Evolutionary conservation across 2,329 filamentous ascomycete genomes (phyloP).

Genomic region (Penicillium olsonii): DNA sequence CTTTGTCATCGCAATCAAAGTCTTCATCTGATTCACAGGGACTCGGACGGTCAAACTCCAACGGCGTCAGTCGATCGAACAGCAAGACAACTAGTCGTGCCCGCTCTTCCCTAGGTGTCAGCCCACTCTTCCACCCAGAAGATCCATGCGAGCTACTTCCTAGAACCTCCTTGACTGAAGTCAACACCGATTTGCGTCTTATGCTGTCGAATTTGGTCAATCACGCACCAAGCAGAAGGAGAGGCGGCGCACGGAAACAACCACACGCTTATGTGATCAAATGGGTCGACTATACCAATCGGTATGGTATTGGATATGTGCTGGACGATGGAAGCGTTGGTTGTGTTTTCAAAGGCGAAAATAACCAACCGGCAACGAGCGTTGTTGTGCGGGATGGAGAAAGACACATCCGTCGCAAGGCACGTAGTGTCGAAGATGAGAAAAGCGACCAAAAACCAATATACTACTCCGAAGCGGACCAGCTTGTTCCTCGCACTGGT

Average conservation of each 20-base stretch:
- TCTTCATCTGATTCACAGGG: constrained; percentile 18
- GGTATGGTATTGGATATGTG: constrained; percentile 54
- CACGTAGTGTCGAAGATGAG: constrained; percentile 38
- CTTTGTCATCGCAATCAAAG: constrained; percentile 11
- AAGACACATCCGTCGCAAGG: constrained; percentile 48
- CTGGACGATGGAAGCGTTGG: constrained; percentile 54
- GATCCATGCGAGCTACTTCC: constrained; percentile 41
- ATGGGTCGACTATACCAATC: constrained; percentile 56
- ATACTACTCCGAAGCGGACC: constrained; percentile 44
- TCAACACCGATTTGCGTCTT: constrained; percentile 40
- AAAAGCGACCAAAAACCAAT: constrained; percentile 22
- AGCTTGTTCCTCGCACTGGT: constrained; percentile 47
- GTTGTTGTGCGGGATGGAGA: constrained; percentile 51
- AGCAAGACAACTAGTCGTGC: constrained; percentile 34
- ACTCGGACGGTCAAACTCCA: constrained; percentile 18
- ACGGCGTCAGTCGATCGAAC: constrained; percentile 25
- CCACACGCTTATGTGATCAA: constrained; percentile 52
- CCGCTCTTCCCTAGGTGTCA: constrained; percentile 38
- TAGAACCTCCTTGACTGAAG: constrained; percentile 41
- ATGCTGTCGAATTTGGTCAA: constrained; percentile 41
- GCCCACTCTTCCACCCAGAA: constrained; percentile 40
- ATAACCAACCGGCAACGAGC: constrained; percentile 46
- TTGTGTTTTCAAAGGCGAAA: constrained; percentile 51
- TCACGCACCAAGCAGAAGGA: constrained; percentile 33
- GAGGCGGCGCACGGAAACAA: constrained; percentile 28